Evolutionary conservation across 768 basidiomycete genomes (phyloP), one percentile per base, ranked within the genome.

Genomic region (Inosperma sp.): DNA sequence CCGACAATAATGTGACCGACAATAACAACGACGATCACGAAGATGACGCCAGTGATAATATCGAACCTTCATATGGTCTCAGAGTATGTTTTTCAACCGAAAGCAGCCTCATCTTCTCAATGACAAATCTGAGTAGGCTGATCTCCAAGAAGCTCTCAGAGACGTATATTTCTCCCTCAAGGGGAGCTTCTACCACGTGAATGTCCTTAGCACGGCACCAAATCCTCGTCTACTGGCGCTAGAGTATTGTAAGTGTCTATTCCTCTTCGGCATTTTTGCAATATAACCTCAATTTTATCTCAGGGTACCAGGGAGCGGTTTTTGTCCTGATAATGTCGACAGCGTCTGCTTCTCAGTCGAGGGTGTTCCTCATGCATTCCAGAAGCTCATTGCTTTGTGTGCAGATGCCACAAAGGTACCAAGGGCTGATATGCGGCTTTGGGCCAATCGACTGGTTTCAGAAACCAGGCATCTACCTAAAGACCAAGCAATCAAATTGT

Each of bases 141-240:
- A 71, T 10, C 55, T 75, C 17, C 57, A 65, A 36, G 50, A 54
- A 4, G 67, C 64, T 5, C 54, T 72, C n/a, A n/a, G n/a, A n/a
- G n/a, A n/a, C n/a, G n/a, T n/a, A 21, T 59, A 62, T 4, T 58
- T 51, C 1, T 34, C 59, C 36, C 70, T 70, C 55, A 57, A 59
- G 23, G 72, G 74, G 7, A 56, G 58, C 14, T 73, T 62, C 49
- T 68, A 67, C 25, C 68, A 67, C 48, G 52, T 53, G 4, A 27
- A 43, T 7, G 26, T 53, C 3, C 54, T 62, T 17, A 43, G 62
- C 7, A 41, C 64, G 6, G 68, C 71, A 7, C 75, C 71, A 1
- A 75, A 77, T 60, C 76, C 77, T 3, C 61, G 62, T 29, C 59
- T 79, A 2, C 48, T 53, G 3, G 47, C 61, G 16, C 33, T 70